A percentile compares a stretch with the other conserved stretches of the same genome.
These are phyloP conservation scores for Moelleriella libera DNA, from an alignment of 2,329 filamentous ascomycete species.

Conservation along the genomic window DNA sequence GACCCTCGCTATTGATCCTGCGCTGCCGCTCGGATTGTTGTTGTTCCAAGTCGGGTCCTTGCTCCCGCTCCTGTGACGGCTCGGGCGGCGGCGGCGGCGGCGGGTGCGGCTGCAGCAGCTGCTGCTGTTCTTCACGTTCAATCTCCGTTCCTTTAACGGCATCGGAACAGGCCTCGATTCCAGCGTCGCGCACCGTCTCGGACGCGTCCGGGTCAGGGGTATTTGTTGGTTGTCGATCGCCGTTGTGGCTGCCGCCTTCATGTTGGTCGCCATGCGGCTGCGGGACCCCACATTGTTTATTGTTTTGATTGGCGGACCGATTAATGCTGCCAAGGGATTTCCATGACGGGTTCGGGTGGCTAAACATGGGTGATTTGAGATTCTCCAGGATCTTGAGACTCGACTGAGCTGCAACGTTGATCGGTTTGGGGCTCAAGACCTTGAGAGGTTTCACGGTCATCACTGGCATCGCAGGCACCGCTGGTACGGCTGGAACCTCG, in stretches of 20 bases:
- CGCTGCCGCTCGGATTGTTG: neutral
- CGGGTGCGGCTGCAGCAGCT: neutral
- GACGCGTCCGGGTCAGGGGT: neutral
- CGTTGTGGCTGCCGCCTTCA: neutral
- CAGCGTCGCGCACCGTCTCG: neutral
- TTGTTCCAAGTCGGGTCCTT: neutral
- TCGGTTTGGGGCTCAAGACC: slow-evolving; percentile 3
- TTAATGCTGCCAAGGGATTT: slow-evolving; percentile 2
- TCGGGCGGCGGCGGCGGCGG: neutral
- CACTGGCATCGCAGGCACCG: neutral
- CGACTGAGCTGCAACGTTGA: slow-evolving; percentile 4
- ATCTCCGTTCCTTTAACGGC: neutral
- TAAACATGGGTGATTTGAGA: slow-evolving; percentile 1
- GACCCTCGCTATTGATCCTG: neutral
- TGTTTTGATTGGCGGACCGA: neutral
- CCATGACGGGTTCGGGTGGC: neutral
- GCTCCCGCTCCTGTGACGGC: neutral
- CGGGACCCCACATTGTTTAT: neutral
- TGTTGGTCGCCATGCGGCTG: neutral
- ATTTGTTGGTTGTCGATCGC: neutral
- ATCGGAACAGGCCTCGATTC: neutral
- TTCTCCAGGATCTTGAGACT: slow-evolving; percentile 3
- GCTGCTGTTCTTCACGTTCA: neutral
- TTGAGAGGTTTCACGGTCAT: neutral
- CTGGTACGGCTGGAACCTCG: neutral